Percentiles rank a stretch among this genome's conserved stretches.
These are phyloP conservation scores for Grigorovia transvaalensis DNA, from an alignment of 805 yeast species.

Conservation along the genomic window DNA sequence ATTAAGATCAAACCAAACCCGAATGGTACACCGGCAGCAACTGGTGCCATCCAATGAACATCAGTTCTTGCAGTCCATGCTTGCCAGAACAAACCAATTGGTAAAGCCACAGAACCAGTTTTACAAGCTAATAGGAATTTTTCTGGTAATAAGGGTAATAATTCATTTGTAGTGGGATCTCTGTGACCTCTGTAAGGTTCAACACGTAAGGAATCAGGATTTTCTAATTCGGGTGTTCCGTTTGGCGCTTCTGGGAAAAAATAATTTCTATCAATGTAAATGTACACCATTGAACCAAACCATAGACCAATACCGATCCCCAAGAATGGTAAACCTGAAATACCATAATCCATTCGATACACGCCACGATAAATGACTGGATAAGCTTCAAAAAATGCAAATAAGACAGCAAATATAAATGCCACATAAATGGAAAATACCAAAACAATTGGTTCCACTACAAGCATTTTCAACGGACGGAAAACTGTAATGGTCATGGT, in stretches of 20 bases:
- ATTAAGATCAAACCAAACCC: conserved; percentile 66
- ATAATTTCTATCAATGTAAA: conserved; percentile 37
- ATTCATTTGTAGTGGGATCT: conserved; percentile 39
- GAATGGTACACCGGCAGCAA: conserved; percentile 66
- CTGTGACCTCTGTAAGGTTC: conserved; percentile 36
- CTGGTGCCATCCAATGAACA: conserved; percentile 71
- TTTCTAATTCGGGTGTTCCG: conserved; percentile 43
- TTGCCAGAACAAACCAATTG: conserved; percentile 66
- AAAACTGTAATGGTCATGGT: conserved; percentile 42
- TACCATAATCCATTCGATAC: conserved; percentile 48
- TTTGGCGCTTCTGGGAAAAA: conserved; percentile 50
- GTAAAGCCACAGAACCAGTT: conserved; percentile 57
- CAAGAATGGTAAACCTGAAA: conserved; percentile 59
- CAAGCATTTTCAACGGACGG: conserved; percentile 59
- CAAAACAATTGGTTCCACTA: conserved; percentile 65
- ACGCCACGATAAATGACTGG: conserved; percentile 63
- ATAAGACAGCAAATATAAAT: conserved; percentile 65
- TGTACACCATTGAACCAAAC: conserved; percentile 42
- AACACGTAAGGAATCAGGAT: conserved; percentile 19
- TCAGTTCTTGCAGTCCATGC: conserved; percentile 59
- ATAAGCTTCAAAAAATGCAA: conserved; percentile 72
- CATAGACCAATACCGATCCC: conserved; percentile 63
- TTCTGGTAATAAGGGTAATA: conserved; percentile 50
- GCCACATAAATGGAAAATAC: conserved; percentile 62
- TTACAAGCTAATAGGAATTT: conserved; percentile 48